Percentiles rank a stretch among this genome's conserved stretches.
Evolutionary conservation across 2,329 filamentous ascomycete genomes (phyloP).

Genomic region (Dothideomycetes sp.): DNA sequence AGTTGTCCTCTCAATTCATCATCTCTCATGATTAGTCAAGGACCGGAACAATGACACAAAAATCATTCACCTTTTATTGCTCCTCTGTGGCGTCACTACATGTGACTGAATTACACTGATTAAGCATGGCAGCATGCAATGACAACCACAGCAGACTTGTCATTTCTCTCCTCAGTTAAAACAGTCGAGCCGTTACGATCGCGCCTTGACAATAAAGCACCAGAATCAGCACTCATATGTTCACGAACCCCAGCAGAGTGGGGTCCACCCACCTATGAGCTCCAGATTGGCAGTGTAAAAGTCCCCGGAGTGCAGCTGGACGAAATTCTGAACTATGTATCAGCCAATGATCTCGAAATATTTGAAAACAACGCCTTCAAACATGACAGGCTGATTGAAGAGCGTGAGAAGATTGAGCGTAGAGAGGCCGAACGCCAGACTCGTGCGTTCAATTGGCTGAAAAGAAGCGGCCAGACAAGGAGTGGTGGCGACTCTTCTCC

Average conservation of each 20-base stretch:
- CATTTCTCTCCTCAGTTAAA: too few relatives aligned
- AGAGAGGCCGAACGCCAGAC: neutral
- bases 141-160: too few relatives aligned
- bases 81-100: too few relatives aligned
- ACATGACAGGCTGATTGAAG: slow-evolving; percentile 9
- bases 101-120: too few relatives aligned
- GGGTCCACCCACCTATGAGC: slow-evolving; percentile 14
- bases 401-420: slow-evolving; percentile 1
- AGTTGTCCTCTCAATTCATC: too few relatives aligned
- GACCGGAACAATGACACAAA: too few relatives aligned
- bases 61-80: too few relatives aligned
- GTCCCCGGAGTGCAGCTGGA: slow-evolving; percentile 17
- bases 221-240: slow-evolving; percentile 16
- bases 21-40: too few relatives aligned
- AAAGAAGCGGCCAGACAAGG: too few relatives aligned
- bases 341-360: slow-evolving; percentile 20
- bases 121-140: too few relatives aligned
- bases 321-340: slow-evolving; percentile 23
- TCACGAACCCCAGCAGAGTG: slow-evolving; percentile 13
- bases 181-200: neutral
- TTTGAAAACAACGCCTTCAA: slow-evolving; percentile 22
- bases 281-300: slow-evolving; percentile 17
- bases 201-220: slow-evolving; percentile 9
- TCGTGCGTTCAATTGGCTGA: neutral
- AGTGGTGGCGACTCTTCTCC: neutral